Evolutionary conservation across 805 yeast species (phyloP), one percentile per base, ranked within the genome.

Genomic region (Hanseniaspora guilliermondii): DNA sequence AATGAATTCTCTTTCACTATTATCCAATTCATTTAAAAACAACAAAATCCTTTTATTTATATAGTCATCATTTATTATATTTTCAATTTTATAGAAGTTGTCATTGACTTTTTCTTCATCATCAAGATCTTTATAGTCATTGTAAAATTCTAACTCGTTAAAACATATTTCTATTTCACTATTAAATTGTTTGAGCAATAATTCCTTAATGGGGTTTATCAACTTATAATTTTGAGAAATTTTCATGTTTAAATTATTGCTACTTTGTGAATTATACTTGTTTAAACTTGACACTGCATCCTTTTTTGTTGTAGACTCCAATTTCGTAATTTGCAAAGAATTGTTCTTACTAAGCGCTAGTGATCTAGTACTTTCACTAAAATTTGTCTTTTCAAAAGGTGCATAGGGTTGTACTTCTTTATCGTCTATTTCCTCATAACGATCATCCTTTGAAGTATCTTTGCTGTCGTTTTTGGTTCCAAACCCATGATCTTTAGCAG

Each of bases 401-500:
- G 22, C 35, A 42, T 27, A 42, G 7, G n/a, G n/a, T 9, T 42
- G 46, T 25, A 42, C 27, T 27, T 42, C 46, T 1, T 42, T 32
- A 17, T 42, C 5, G 14, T 24, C 45, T n/a, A 24, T 41, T 6
- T 41, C 32, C 3, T 24, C 8, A 24, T 12, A 12, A 8, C 27
- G 35, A 3, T n/a, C 35, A 25, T 42, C 46, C 7, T 11, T n/a
- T 27, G 19, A 8, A 21, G 7, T 42, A 17, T 42, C 30, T 4
- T 12, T 41, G 9, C 6, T 41, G 17, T 37, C 24, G n/a, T 25
- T 12, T 16, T 32, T 40, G 12, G 36, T 41, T 36, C 55, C 55
- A 52, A 52, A 52, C 6, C 55, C 55, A 21, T 44, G 55, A 11
- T 52, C 49, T 16, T 52, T 52, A 4, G 55, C 55, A 5, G 49